Evolutionary conservation across 169 alveolate genomes (phyloP).

Genomic region (Nephromyces sp.): DNA sequence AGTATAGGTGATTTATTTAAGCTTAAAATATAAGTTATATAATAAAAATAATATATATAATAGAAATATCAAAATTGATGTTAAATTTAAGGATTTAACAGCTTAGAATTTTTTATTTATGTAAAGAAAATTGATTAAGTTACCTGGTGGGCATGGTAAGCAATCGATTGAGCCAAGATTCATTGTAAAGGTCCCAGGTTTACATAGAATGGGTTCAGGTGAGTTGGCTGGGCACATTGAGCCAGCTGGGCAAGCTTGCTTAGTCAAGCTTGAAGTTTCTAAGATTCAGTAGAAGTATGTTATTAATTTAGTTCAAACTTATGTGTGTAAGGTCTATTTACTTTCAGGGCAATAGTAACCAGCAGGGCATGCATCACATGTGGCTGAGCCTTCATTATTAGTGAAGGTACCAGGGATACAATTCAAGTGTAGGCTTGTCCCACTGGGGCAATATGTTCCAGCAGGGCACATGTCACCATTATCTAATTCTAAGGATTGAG

Average conservation of each 20-base stretch:
- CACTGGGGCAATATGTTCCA: neutral
- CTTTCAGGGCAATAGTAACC: slow-evolving; percentile 1
- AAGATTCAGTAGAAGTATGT: neutral
- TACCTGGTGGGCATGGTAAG: neutral
- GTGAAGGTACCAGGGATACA: neutral
- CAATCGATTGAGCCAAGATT: neutral
- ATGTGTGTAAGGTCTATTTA: no score
- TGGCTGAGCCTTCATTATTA: neutral
- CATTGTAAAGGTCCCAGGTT: neutral
- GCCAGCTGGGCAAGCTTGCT: neutral
- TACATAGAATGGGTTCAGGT: neutral
- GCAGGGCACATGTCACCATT: neutral
- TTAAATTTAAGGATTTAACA: no score
- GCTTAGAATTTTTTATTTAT: no score
- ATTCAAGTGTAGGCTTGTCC: neutral
- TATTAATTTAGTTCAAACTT: no score
- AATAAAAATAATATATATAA: no score
- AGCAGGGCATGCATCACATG: neutral
- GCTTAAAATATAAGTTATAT: no score
- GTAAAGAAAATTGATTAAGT: no score
- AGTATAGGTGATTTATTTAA: no score
- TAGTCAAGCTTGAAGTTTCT: neutral
- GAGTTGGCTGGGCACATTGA: neutral
- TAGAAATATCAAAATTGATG: no score
- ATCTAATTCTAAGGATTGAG: neutral